phyloP scores from a whole-genome alignment of 352 stramenopile genomes.

The Pythium phragmiticola region DNA sequence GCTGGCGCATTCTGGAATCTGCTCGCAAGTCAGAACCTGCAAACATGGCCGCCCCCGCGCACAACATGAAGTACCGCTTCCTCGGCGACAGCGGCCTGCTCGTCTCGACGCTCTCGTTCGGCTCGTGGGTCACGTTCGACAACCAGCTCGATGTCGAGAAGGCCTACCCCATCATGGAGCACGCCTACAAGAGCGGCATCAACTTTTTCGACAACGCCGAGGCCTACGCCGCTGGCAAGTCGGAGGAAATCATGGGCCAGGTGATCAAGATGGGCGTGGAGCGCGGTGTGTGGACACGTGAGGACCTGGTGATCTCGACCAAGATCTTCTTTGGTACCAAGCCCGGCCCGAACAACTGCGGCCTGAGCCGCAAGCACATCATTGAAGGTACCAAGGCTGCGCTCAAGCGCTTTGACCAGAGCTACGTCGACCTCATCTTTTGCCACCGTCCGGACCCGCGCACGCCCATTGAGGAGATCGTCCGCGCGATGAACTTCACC shows the following conservation, averaged over 20 bases:
- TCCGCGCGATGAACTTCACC: conserved; percentile 30
- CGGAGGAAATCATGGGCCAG: conserved; percentile 49
- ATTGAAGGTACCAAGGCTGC: conserved; percentile 47
- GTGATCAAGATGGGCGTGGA: conserved; percentile 47
- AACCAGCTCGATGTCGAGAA: conserved; percentile 47
- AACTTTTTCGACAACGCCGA: conserved; percentile 73
- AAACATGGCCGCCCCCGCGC: not conserved
- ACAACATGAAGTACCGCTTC: conserved; percentile 53
- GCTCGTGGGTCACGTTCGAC: conserved; percentile 47
- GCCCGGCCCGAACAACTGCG: conserved; percentile 33
- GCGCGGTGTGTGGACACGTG: conserved; percentile 34
- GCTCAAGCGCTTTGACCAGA: conserved; percentile 47
- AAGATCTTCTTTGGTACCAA: conserved; percentile 61
- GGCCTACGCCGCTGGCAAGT: conserved; percentile 40
- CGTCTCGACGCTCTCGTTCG: conserved; percentile 50
- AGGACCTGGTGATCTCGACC: conserved; percentile 63
- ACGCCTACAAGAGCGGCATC: conserved; percentile 52
- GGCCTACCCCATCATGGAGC: conserved; percentile 48
- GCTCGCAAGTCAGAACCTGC: not conserved
- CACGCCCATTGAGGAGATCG: conserved; percentile 23
- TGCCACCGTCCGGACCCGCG: conserved; percentile 56
- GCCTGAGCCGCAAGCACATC: conserved; percentile 28
- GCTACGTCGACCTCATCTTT: conserved; percentile 68
- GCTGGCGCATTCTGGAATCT: not conserved
- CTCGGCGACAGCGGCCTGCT: conserved; percentile 47